Evolutionary conservation across 2,329 filamentous ascomycete genomes (phyloP), one percentile per base, ranked within the genome.

Genomic region (Cladosporium phlei): DNA sequence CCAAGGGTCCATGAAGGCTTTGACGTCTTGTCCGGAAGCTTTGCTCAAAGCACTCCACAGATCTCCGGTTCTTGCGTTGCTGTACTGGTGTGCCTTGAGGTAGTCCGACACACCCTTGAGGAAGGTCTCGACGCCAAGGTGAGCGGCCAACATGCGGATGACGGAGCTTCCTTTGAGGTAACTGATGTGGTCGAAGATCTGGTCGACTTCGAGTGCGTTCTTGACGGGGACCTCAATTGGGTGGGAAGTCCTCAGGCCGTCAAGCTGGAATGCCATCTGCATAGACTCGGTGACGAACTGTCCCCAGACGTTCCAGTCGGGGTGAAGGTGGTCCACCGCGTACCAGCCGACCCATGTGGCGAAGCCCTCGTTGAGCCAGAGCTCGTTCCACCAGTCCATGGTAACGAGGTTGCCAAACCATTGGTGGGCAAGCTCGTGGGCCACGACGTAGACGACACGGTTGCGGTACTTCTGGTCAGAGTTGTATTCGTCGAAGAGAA

Each of bases 291-390:
- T 88, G 60, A 97, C 88, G 70, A 96, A 98, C 70, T 96, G 90
- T 49, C 87, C 85, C 93, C 93, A 98, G 24, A 97, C 86, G 59
- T 97, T 84, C 91, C 93, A 97, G 56, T 96, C 91, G 3, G 93
- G 93, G 68, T 97, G 88, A 46, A 97, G 80, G 63, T 94, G 79
- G 63, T 97, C 88, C 49, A 90, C 82, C 8, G 89, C 90, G 51
- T 90, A 78, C 91, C 91, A 98, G 43, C 91, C 93, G 33, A 96
- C 91, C 91, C 91, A 97, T 3, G 93, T 98, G 32, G 93, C 93
- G 63, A 98, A 98, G 10, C 90, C 90, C 69, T 97, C 91, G 61
- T 95, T 95, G 43, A 95, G 77, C 89, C 89, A 95, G 30, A 93
- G 78, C 70, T 68, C 62, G 49, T 52, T 72, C 69, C 63, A 94